phyloP scores from a whole-genome alignment of 495 filamentous ascomycete species.

The Talaromyces stipitatus region DNA sequence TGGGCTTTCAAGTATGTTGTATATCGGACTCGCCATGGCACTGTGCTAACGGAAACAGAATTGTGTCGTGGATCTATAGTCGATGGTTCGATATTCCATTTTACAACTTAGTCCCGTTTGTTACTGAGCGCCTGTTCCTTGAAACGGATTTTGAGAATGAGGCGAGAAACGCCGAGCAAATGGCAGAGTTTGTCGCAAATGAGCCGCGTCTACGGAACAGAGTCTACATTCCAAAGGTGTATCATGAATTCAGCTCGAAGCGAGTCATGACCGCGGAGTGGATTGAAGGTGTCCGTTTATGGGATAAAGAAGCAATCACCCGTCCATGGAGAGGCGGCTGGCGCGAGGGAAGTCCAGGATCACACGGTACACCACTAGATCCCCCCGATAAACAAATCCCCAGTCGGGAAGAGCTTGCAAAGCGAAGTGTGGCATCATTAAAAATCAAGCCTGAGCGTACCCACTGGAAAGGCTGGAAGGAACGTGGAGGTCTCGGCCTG shows the following conservation, averaged over 20 bases:
- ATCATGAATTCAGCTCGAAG: slow-evolving; percentile 70
- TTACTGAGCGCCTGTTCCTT: slow-evolving; percentile 68
- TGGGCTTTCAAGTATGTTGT: slow-evolving; percentile 86
- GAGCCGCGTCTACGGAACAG: slow-evolving; percentile 70
- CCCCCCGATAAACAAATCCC: slow-evolving; percentile 32
- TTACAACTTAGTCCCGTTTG: slow-evolving; percentile 76
- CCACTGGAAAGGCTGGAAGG: slow-evolving; percentile 65
- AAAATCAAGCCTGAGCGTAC: slow-evolving; percentile 70
- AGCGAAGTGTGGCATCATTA: slow-evolving; percentile 17
- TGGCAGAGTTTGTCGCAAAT: slow-evolving; percentile 66
- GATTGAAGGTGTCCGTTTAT: slow-evolving; percentile 89
- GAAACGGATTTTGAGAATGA: slow-evolving; percentile 95
- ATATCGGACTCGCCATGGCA: neutral
- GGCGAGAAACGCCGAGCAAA: slow-evolving; percentile 77
- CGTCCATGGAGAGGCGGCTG: slow-evolving; percentile 69
- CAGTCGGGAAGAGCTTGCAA: slow-evolving; percentile 32
- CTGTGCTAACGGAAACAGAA: slow-evolving; percentile 32
- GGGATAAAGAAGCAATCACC: slow-evolving; percentile 76
- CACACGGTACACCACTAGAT: slow-evolving; percentile 58
- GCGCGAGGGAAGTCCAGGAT: slow-evolving; percentile 68
- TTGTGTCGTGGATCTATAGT: slow-evolving; percentile 69
- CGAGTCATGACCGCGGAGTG: slow-evolving; percentile 93
- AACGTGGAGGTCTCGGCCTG: slow-evolving; percentile 73
- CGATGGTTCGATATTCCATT: slow-evolving; percentile 81
- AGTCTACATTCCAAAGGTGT: slow-evolving; percentile 83